phyloP scores from a whole-genome alignment of 1,139 yeast species.

The Taphrina deformans region DNA sequence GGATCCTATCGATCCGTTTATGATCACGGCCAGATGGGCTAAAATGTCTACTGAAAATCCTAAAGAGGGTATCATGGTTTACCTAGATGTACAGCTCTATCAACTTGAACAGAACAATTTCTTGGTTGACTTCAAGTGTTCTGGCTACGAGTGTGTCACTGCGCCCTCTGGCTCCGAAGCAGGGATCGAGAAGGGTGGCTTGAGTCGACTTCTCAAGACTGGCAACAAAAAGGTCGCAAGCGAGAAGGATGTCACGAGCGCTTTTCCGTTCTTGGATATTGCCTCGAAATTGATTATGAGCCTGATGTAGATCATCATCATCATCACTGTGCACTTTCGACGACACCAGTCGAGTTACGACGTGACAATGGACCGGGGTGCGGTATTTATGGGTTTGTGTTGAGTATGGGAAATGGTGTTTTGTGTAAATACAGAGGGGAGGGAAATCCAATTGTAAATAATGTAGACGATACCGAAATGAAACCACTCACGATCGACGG shows the following conservation, averaged over 20 bases:
- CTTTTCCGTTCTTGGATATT: constrained; percentile 37
- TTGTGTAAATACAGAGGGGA: too few species aligned
- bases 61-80: constrained; percentile 56
- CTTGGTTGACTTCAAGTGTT: constrained; percentile 94
- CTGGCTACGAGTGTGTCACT: constrained; percentile 56
- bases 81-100: constrained; percentile 94
- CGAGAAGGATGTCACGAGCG: constrained; percentile 35
- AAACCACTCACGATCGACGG: not conserved
- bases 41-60: constrained; percentile 55
- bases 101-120: constrained; percentile 95
- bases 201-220: constrained; percentile 13
- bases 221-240: constrained; percentile 35
- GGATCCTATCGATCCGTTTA: constrained; percentile 85
- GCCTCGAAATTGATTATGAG: constrained; percentile 33
- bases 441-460: too few species aligned
- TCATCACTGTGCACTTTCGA: not conserved
- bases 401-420: too few species aligned
- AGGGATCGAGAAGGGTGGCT: constrained; percentile 15
- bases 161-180: not conserved
- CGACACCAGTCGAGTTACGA: not conserved
- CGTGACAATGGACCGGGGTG: too few species aligned
- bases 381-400: too few species aligned
- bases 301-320: constrained; percentile 7
- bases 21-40: constrained; percentile 94
- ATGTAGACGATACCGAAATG: too few species aligned